phyloP scores from a whole-genome alignment of 2,329 filamentous ascomycete species.

The Xylaria sp. region DNA sequence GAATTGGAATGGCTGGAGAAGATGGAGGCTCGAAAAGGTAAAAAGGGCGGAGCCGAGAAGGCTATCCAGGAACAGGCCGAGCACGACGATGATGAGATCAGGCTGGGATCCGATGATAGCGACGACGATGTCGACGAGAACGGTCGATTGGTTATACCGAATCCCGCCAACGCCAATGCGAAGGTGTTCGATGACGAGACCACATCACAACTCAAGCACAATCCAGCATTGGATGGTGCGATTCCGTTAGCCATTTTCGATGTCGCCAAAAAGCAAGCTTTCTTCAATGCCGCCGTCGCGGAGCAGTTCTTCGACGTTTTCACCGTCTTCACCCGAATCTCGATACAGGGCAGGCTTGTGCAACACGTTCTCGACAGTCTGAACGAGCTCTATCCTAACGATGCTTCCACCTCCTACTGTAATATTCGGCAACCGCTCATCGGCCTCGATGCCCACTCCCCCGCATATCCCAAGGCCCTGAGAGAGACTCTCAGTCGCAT shows the following conservation, averaged over 20 bases:
- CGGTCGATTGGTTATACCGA: constrained; percentile 49
- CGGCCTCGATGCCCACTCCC: constrained; percentile 65
- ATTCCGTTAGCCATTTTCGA: constrained; percentile 94
- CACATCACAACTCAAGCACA: constrained; percentile 64
- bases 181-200: constrained; percentile 54
- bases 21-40: constrained; percentile 72
- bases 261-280: constrained; percentile 77
- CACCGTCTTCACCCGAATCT: constrained; percentile 68
- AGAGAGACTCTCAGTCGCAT: constrained; percentile 68
- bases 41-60: constrained; percentile 50
- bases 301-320: constrained; percentile 84
- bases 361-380: constrained; percentile 75
- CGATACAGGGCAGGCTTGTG: constrained; percentile 69
- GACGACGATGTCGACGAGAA: constrained; percentile 51
- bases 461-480: constrained; percentile 75
- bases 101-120: constrained; percentile 50
- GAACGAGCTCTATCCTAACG: constrained; percentile 61
- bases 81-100: constrained; percentile 54
- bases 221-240: constrained; percentile 87
- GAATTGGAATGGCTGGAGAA: constrained; percentile 92
- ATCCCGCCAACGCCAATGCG: constrained; percentile 47
- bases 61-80: constrained; percentile 60
- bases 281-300: constrained; percentile 68
- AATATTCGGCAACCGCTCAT: constrained; percentile 73
- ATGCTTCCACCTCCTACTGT: constrained; percentile 70